Evolutionary conservation across 116 monocot genomes (phyloP).

Genomic region (Papilionanthe hybrid): DNA sequence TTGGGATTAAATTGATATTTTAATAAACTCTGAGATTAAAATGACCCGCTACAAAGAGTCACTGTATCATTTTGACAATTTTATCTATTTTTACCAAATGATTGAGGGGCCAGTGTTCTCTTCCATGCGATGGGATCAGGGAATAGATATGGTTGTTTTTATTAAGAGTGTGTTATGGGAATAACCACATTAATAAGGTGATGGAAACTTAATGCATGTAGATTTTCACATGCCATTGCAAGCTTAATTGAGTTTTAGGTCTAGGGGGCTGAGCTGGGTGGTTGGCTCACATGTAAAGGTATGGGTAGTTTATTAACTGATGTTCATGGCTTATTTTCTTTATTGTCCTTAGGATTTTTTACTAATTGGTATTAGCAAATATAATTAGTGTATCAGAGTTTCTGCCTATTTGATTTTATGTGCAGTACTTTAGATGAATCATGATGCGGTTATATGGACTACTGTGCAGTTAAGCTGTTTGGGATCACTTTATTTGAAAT

Average conservation of each 20-base stretch:
- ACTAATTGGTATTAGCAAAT: not conserved
- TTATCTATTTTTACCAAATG: not conserved
- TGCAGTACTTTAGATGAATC: too few species aligned
- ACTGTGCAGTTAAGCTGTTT: too few species aligned
- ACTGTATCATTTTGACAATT: too few species aligned
- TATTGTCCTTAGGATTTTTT: not conserved
- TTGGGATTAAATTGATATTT: too few species aligned
- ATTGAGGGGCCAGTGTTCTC: not conserved
- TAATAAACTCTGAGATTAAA: too few species aligned
- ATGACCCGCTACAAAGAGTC: too few species aligned
- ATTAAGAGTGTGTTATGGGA: not conserved
- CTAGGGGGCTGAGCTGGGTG: not conserved
- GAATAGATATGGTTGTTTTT: not conserved
- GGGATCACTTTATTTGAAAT: too few species aligned
- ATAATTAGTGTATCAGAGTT: too few species aligned
- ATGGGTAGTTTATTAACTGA: not conserved
- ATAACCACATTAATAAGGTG: slow-evolving; percentile 4
- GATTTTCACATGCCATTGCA: not conserved
- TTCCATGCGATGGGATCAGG: not conserved
- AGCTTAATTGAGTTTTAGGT: too few species aligned
- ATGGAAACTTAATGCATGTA: not conserved
- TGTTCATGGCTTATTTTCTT: not conserved
- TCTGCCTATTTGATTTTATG: too few species aligned
- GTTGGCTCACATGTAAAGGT: not conserved
- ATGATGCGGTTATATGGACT: too few species aligned